Percentiles rank a stretch among this genome's conserved stretches.
Conservation (phyloP, 169 alveolate species). For the Cryptosporidium ryanae region DNA sequence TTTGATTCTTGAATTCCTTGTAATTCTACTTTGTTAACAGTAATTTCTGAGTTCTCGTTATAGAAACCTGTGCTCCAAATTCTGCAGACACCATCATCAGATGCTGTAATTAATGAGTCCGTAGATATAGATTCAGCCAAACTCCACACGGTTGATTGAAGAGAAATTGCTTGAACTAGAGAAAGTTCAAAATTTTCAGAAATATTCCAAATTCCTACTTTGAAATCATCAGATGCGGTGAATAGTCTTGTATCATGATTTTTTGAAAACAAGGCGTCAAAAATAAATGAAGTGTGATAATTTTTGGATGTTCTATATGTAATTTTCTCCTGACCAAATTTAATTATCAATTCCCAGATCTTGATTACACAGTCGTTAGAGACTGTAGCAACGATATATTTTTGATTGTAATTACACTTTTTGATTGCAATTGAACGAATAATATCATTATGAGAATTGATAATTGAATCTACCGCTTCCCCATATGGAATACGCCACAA, state of each 20-base stretch:
- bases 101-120: slow-evolving; percentile 31
- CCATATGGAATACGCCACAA: slow-evolving; percentile 43
- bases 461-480: not conserved
- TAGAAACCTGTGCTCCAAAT: slow-evolving; percentile 32
- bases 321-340: slow-evolving; percentile 5
- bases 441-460: slow-evolving; percentile 55
- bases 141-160: slow-evolving; percentile 48
- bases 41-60: not conserved
- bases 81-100: slow-evolving; percentile 56
- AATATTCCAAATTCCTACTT: slow-evolving; percentile 33
- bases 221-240: slow-evolving; percentile 69
- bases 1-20: not conserved
- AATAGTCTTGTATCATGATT: slow-evolving; percentile 16
- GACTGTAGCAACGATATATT: slow-evolving; percentile 16
- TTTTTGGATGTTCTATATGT: not conserved
- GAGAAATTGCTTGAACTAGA: slow-evolving; percentile 3
- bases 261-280: slow-evolving; percentile 33
- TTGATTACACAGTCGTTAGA: slow-evolving; percentile 58
- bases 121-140: slow-evolving; percentile 15
- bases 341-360: slow-evolving; percentile 32
- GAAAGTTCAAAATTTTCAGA: not conserved
- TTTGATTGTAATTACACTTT: not conserved
- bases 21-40: not conserved
- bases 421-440: slow-evolving; percentile 46
- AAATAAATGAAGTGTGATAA: slow-evolving; percentile 48